Conservation (phyloP, 768 basidiomycete species). For the Suillus americanus region DNA sequence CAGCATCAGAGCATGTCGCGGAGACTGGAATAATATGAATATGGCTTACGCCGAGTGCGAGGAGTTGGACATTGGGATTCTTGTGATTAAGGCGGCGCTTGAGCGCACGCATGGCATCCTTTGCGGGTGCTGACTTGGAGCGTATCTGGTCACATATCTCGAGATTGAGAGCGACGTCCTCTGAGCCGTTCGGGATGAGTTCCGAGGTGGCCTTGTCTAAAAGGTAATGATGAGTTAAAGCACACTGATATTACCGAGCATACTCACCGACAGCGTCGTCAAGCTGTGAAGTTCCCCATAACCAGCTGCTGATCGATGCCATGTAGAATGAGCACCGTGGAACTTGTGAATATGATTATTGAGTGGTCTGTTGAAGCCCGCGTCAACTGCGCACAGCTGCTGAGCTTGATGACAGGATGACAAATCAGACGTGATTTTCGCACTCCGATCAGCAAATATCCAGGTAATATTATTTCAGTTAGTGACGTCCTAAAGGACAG, state of each 20-base stretch:
- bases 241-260: not conserved
- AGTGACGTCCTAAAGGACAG: not conserved
- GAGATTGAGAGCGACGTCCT: slow-evolving; percentile 91
- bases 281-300: slow-evolving; percentile 82
- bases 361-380: not conserved
- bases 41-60: slow-evolving; percentile 75
- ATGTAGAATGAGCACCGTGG: slow-evolving; percentile 31
- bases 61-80: slow-evolving; percentile 93
- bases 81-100: slow-evolving; percentile 87
- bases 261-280: slow-evolving; percentile 78
- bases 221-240: slow-evolving; percentile 13
- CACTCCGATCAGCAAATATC: slow-evolving; percentile 20
- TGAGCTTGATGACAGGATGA: slow-evolving; percentile 10
- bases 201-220: slow-evolving; percentile 95
- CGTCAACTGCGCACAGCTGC: slow-evolving; percentile 13
- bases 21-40: not conserved
- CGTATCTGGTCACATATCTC: slow-evolving; percentile 98
- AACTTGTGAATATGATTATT: not conserved
- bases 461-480: not conserved
- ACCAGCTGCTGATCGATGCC: slow-evolving; percentile 64
- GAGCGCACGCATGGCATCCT: slow-evolving; percentile 85
- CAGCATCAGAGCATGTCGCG: not conserved
- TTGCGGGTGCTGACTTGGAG: slow-evolving; percentile 82
- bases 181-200: slow-evolving; percentile 74
- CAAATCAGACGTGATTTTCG: slow-evolving; percentile 17